Evolutionary conservation across 2,329 filamentous ascomycete species (phyloP).

Genomic region (Monilinia vaccinii-corymbosi): DNA sequence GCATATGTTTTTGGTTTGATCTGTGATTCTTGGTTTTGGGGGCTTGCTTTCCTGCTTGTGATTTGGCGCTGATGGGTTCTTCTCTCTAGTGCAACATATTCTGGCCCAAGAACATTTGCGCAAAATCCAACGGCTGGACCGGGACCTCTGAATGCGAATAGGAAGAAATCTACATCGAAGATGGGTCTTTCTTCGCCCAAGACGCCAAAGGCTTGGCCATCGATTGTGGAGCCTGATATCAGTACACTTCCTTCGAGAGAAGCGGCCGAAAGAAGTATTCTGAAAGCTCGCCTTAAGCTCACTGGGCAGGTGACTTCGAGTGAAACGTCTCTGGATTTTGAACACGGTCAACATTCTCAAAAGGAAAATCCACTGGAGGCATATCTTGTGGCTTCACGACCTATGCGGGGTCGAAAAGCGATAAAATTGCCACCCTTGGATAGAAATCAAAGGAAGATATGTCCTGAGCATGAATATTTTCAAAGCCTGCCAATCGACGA

Average conservation of each 20-base stretch:
- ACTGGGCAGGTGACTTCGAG: neutral
- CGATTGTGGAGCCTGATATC: neutral
- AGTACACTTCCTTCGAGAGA: constrained; percentile 2
- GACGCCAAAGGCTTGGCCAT: constrained; percentile 8
- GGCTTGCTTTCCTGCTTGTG: neutral
- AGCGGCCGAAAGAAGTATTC: neutral
- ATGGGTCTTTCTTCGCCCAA: neutral
- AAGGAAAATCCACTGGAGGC: neutral
- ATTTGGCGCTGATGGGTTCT: neutral
- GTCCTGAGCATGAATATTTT: neutral
- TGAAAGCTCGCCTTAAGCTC: neutral
- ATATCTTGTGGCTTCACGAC: neutral
- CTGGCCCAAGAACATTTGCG: neutral
- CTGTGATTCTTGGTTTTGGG: neutral
- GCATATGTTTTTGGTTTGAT: neutral
- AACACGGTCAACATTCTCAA: neutral
- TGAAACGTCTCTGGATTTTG: neutral
- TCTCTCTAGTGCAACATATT: neutral
- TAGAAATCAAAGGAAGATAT: neutral
- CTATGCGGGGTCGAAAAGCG: neutral
- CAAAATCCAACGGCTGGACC: neutral
- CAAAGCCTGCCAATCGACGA: neutral
- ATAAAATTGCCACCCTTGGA: neutral
- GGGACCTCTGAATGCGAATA: neutral
- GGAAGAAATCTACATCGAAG: neutral